Evolutionary conservation across 2,329 filamentous ascomycete species (phyloP), one percentile per base, ranked within the genome.

Genomic region (Trichoderma lentiforme): DNA sequence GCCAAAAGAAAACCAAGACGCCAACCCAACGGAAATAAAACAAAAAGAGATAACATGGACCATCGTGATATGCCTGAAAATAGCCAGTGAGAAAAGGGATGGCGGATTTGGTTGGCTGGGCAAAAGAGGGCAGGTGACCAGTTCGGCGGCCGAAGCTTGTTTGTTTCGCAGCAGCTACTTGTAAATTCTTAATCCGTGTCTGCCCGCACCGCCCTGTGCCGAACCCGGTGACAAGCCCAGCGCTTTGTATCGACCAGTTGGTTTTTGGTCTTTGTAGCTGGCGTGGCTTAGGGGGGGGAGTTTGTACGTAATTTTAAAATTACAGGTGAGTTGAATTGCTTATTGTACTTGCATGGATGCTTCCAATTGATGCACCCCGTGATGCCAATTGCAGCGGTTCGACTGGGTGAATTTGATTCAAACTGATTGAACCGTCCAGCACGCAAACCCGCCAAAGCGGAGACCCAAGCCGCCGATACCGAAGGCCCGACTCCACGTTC

Each of bases 131-230:
- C 60, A 62, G 60, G 60, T 62, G 60, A 62, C 60, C 60, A 43
- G 60, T 39, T 24, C 24, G 24, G 24, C 28, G 53, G 53, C 53
- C n/a, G 53, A 58, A 58, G 53, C 53, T 58, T 58, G 53, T 58
- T 60, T n/a, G 24, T 15, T 60, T 34, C 18, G 18, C 30, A 32
- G 57, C 28, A 51, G 36, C 36, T 21, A 36, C 34, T 47, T 32
- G 8, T 5, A 21, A 32, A 47, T 32, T 11, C 12, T 21, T n/a
- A 18, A 36, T 34, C 39, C 67, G 67, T 70, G 26, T 62, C 67
- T 70, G 67, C 67, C 67, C 67, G 67, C 67, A 39, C 67, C 56
- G 58, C 67, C 58, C 47, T 63, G 53, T 70, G 67, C 67, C 67
- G 43, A 70, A 30, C 39, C 43, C 26, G 36, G 32, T 18, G 63